Evolutionary conservation across 148 eudicot species (phyloP).

Genomic region (Rhododendron vialii): DNA sequence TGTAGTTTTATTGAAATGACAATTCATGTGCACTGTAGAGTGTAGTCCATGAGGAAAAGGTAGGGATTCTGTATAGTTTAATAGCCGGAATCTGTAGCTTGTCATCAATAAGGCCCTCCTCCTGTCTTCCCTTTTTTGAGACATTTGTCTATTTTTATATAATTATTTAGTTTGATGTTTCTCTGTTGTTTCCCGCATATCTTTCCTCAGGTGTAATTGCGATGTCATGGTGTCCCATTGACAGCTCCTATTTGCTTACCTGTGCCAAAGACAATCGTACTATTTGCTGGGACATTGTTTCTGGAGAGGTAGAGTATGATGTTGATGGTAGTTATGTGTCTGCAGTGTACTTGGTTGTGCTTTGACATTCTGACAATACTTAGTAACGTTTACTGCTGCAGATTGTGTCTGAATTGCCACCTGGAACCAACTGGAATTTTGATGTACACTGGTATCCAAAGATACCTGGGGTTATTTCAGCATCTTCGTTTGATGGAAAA

Average conservation of each 20-base stretch:
- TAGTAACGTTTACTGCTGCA: slow-evolving; percentile 30
- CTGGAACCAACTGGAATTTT: slow-evolving; percentile 91
- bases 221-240: slow-evolving; percentile 97
- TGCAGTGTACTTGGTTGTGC: neutral
- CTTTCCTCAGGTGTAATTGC: slow-evolving; percentile 56
- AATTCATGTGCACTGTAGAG: neutral
- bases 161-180: slow-evolving; percentile 1
- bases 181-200: neutral
- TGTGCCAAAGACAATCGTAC: slow-evolving; percentile 97
- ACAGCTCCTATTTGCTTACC: slow-evolving; percentile 83
- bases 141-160: neutral
- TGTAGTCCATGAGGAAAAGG: neutral
- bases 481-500: slow-evolving; percentile 97
- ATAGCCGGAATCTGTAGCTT: neutral
- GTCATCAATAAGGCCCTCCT: neutral
- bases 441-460: slow-evolving; percentile 95
- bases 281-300: slow-evolving; percentile 81
- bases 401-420: slow-evolving; percentile 90
- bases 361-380: neutral
- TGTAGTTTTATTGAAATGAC: neutral
- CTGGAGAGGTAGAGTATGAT: slow-evolving; percentile 65
- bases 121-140: neutral
- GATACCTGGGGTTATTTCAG: slow-evolving; percentile 92
- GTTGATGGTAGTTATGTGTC: neutral
- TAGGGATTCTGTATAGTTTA: neutral